These are phyloP conservation scores for Russula lepida DNA, from an alignment of 768 basidiomycete genomes.

Conservation along the genomic window DNA sequence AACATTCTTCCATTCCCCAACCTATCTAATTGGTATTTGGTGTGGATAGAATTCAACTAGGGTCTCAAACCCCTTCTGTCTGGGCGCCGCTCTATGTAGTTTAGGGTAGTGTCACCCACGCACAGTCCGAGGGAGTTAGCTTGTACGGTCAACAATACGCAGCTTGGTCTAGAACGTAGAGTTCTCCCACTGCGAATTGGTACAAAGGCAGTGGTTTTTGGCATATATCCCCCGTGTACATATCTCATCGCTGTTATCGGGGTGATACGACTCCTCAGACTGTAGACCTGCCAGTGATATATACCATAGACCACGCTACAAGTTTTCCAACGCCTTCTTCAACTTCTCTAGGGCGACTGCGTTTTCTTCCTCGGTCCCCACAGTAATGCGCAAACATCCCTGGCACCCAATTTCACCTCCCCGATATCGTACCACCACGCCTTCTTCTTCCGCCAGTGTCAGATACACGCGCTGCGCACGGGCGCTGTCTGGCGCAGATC, in stretches of 20 bases:
- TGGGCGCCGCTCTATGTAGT: conserved; percentile 24
- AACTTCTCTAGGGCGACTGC: conserved; percentile 47
- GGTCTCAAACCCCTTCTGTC: conserved; percentile 13
- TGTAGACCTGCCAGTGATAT: too few relatives aligned
- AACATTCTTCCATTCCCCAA: not conserved
- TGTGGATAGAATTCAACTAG: conserved; percentile 12
- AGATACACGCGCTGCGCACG: conserved; percentile 65
- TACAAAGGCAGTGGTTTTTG: too few relatives aligned
- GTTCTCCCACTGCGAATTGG: too few relatives aligned
- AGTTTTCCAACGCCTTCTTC: conserved; percentile 36
- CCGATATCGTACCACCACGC: conserved; percentile 86
- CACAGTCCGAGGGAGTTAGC: conserved; percentile 30
- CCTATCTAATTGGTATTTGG: not conserved
- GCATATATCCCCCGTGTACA: too few relatives aligned
- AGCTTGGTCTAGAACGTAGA: too few relatives aligned
- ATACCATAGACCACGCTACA: too few relatives aligned
- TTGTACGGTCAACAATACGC: conserved; percentile 32
- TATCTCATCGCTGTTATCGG: too few relatives aligned
- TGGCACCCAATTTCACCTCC: conserved; percentile 80
- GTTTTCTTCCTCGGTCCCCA: conserved; percentile 82
- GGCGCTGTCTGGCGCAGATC: conserved; percentile 44
- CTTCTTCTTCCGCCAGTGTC: conserved; percentile 72
- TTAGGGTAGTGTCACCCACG: conserved; percentile 37
- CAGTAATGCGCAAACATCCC: conserved; percentile 82
- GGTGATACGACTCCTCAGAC: too few relatives aligned